Evolutionary conservation across 176 grass and related monocot genomes (phyloP).

Genomic region (Carex cristatella): DNA sequence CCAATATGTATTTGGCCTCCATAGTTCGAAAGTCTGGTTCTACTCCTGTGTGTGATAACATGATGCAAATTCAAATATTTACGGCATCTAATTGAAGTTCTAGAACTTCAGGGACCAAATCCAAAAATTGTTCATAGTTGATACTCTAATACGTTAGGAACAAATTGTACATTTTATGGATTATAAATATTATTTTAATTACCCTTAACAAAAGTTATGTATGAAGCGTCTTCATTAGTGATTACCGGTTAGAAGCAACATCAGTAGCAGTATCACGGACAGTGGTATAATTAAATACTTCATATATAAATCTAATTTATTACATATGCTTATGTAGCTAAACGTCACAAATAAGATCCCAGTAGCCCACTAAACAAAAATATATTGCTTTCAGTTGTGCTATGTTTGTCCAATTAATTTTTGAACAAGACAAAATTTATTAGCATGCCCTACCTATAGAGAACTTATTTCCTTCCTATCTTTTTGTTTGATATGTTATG

Average conservation of each 20-base stretch:
- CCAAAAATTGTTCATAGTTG: not conserved
- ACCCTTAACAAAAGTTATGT: not conserved
- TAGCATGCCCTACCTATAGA: not conserved
- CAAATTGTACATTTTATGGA: not conserved
- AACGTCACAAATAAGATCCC: not conserved
- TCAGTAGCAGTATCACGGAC: not conserved
- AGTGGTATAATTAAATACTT: not conserved
- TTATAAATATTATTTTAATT: not conserved
- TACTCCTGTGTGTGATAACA: no score
- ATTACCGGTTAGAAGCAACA: not conserved
- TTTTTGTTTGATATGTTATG: not conserved
- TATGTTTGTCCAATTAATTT: not conserved
- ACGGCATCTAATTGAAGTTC: not conserved
- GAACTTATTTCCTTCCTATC: not conserved
- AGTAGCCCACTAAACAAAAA: not conserved
- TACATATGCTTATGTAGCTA: not conserved
- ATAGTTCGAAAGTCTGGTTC: no score
- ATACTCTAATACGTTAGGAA: not conserved
- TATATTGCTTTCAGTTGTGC: not conserved
- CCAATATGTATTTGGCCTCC: no score
- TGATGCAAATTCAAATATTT: not conserved
- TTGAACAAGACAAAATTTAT: not conserved
- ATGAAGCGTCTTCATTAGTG: not conserved
- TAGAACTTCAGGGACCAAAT: not conserved
- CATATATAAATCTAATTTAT: not conserved